Evolutionary conservation across 169 alveolate species (phyloP).

Genomic region (Pseudocohnilembus persalinus): DNA sequence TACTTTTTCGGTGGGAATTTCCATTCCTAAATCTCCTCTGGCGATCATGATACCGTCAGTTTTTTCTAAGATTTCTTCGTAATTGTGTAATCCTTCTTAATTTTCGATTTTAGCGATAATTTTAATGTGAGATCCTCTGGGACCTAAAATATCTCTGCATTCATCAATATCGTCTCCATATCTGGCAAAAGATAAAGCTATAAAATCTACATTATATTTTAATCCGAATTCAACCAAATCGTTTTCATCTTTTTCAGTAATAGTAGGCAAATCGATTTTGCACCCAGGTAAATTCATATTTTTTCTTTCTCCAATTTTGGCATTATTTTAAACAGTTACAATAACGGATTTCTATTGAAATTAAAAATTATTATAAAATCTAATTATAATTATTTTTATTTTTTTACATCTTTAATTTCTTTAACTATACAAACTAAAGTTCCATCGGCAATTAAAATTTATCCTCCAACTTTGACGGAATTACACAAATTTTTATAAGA

Average conservation of each 20-base stretch:
- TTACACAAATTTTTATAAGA: conserved; percentile 92
- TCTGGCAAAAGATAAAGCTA: conserved; percentile 88
- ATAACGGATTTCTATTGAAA: conserved; percentile 61
- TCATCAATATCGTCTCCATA: conserved; percentile 82
- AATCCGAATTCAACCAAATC: conserved; percentile 96
- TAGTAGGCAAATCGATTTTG: conserved; percentile 95
- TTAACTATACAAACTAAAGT: conserved; percentile 91
- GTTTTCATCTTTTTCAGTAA: conserved; percentile 97
- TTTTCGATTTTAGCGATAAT: conserved; percentile 98
- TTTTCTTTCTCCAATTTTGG: conserved; percentile 95
- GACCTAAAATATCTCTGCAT: conserved; percentile 87
- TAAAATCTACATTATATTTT: conserved; percentile 94
- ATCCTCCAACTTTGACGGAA: conserved; percentile 93
- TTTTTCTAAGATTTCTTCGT: conserved; percentile 93
- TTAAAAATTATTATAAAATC: not conserved
- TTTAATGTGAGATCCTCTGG: conserved; percentile 93
- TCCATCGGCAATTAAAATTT: conserved; percentile 98
- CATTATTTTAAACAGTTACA: conserved; percentile 91
- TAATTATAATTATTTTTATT: not conserved
- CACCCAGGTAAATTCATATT: conserved; percentile 98
- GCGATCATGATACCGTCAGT: conserved; percentile 99
- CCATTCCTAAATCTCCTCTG: conserved; percentile 99
- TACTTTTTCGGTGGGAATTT: conserved; percentile 97
- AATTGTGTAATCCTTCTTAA: conserved; percentile 94
- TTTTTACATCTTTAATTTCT: conserved; percentile 80